Evolutionary conservation across 1,284 basidiomycete species (phyloP).

Genomic region (Mycena sp.): DNA sequence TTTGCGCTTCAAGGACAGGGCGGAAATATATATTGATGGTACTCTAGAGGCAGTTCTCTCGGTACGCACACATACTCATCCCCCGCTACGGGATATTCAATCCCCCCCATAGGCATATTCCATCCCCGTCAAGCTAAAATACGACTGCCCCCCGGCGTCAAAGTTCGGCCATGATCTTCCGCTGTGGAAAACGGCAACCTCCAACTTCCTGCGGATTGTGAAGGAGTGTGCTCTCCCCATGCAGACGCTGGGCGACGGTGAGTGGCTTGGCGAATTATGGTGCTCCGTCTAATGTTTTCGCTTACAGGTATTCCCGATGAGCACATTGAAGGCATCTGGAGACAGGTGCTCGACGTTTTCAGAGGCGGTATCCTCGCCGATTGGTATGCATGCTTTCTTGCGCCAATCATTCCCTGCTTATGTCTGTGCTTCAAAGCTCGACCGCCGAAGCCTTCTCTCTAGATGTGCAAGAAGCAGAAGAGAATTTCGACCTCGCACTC

Average conservation of each 20-base stretch:
- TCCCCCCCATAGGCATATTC: slow-evolving; percentile 74
- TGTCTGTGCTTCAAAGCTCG: slow-evolving; percentile 54
- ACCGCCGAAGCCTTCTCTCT: slow-evolving; percentile 63
- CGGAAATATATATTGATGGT: slow-evolving; percentile 80
- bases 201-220: slow-evolving; percentile 73
- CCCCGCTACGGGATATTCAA: not conserved
- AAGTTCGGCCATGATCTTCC: slow-evolving; percentile 88
- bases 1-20: slow-evolving; percentile 66
- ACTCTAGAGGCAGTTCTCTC: slow-evolving; percentile 87
- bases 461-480: slow-evolving; percentile 80
- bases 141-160: slow-evolving; percentile 90
- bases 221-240: slow-evolving; percentile 68
- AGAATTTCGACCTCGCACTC: slow-evolving; percentile 89
- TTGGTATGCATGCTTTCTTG: slow-evolving; percentile 61
- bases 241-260: slow-evolving; percentile 57
- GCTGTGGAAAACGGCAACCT: slow-evolving; percentile 91
- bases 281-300: not conserved
- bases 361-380: slow-evolving; percentile 86
- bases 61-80: slow-evolving; percentile 52
- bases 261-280: slow-evolving; percentile 25
- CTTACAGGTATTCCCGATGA: slow-evolving; percentile 63
- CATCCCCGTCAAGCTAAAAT: slow-evolving; percentile 93
- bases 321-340: slow-evolving; percentile 83
- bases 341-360: slow-evolving; percentile 87
- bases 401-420: slow-evolving; percentile 1